Evolutionary conservation across 176 grass and related monocot species (phyloP).

Genomic region (Luzula sylvatica): DNA sequence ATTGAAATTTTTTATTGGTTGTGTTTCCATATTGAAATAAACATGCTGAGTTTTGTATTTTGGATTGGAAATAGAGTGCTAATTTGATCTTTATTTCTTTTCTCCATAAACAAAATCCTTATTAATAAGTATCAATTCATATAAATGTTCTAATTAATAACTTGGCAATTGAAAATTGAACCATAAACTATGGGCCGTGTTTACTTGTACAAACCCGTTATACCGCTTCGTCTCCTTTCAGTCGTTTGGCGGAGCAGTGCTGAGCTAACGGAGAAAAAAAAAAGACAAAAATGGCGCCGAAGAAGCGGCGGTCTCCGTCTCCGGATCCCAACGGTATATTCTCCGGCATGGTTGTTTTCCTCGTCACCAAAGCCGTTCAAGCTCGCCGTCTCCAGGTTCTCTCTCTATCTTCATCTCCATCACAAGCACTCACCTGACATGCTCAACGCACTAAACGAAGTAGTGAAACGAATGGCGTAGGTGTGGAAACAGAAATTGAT

Average conservation of each 20-base stretch:
- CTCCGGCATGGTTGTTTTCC: slow-evolving; percentile 53
- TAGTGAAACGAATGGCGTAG: slow-evolving; percentile 23
- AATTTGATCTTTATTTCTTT: slow-evolving; percentile 21
- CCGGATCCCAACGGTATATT: slow-evolving; percentile 65
- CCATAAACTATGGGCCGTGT: too few relatives aligned
- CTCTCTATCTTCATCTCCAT: not conserved
- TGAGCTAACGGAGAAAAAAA: too few relatives aligned
- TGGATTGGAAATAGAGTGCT: not conserved
- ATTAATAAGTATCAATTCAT: too few relatives aligned
- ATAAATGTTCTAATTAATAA: too few relatives aligned
- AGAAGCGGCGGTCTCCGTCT: slow-evolving; percentile 11
- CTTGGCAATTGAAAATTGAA: too few relatives aligned
- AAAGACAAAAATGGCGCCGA: slow-evolving; percentile 29
- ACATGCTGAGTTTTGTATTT: slow-evolving; percentile 7
- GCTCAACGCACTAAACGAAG: not conserved
- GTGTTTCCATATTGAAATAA: slow-evolving; percentile 14
- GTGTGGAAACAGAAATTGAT: slow-evolving; percentile 82
- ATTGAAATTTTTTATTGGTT: slow-evolving; percentile 18
- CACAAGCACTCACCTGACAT: not conserved
- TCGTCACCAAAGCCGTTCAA: slow-evolving; percentile 45
- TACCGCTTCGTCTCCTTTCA: too few relatives aligned
- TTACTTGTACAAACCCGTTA: too few relatives aligned
- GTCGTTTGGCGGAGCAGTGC: too few relatives aligned
- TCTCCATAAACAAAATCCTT: too few relatives aligned
- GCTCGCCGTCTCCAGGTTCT: slow-evolving; percentile 57